Conservation (phyloP, 176 grass and related monocot genomes). For the Raddia guianensis region DNA sequence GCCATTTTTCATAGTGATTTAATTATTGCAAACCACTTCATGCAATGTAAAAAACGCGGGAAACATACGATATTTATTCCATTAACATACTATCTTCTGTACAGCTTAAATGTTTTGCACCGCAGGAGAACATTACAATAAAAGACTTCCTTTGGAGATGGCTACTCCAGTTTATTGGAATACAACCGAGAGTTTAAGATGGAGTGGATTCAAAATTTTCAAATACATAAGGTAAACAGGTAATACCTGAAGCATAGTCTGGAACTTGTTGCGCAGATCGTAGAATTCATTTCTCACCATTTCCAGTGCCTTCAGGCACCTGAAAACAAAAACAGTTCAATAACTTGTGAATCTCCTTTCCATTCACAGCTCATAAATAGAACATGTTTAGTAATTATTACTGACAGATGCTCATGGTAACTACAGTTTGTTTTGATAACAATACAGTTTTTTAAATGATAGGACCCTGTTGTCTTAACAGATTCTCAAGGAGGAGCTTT, state of each 20-base stretch:
- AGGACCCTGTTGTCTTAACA: conserved; percentile 6
- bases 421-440: conserved; percentile 3
- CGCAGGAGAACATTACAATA: background rate
- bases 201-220: background rate
- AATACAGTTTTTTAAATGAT: background rate
- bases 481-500: background rate
- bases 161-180: conserved; percentile 21
- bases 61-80: background rate
- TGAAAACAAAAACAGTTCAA: conserved; percentile 32
- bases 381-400: background rate
- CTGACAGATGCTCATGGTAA: background rate
- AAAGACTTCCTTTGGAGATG: background rate
- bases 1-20: conserved; percentile 12
- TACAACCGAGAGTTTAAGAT: background rate
- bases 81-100: background rate
- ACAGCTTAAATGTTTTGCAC: background rate
- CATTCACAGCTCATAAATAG: background rate
- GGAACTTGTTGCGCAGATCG: conserved; percentile 50
- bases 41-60: background rate
- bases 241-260: conserved; percentile 63
- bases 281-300: conserved; percentile 49
- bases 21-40: background rate
- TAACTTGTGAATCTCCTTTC: background rate
- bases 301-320: conserved; percentile 49
- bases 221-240: background rate